A percentile compares a stretch with the other conserved stretches of the same genome.
Conservation (phyloP, 2,329 filamentous ascomycete genomes). For the Neonectria magnoliae region DNA sequence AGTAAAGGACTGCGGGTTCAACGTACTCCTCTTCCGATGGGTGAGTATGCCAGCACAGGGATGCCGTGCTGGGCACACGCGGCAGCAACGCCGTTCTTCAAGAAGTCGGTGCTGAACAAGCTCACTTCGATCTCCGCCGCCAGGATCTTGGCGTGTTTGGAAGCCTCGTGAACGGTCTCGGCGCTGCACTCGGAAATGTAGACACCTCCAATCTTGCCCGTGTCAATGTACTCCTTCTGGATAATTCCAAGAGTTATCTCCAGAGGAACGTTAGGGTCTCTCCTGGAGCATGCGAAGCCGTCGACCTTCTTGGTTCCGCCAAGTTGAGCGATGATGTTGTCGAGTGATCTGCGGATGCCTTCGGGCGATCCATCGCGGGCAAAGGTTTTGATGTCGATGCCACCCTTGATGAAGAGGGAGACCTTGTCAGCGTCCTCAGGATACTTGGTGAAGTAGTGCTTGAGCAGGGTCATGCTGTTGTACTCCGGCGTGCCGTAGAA, state of each 20-base stretch:
- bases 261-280: constrained; percentile 61
- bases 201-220: constrained; percentile 62
- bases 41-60: constrained; percentile 77
- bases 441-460: constrained; percentile 70
- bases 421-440: constrained; percentile 72
- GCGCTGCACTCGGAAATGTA: constrained; percentile 63
- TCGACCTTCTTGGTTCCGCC: constrained; percentile 69
- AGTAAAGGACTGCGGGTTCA: not conserved
- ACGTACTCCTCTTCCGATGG: constrained; percentile 67
- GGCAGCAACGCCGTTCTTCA: constrained; percentile 61
- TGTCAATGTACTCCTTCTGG: constrained; percentile 59
- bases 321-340: constrained; percentile 62
- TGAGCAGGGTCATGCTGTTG: constrained; percentile 68
- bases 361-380: constrained; percentile 62
- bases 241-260: constrained; percentile 56
- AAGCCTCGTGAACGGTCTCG: constrained; percentile 59
- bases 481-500: constrained; percentile 70
- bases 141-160: constrained; percentile 54
- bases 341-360: constrained; percentile 65
- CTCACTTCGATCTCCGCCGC: constrained; percentile 66
- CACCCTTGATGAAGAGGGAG: constrained; percentile 71
- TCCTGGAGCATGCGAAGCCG: constrained; percentile 67
- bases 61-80: constrained; percentile 72
- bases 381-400: constrained; percentile 48
- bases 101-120: constrained; percentile 58